phyloP scores from a whole-genome alignment of 352 stramenopile species.

The Pythium guiyangense region DNA sequence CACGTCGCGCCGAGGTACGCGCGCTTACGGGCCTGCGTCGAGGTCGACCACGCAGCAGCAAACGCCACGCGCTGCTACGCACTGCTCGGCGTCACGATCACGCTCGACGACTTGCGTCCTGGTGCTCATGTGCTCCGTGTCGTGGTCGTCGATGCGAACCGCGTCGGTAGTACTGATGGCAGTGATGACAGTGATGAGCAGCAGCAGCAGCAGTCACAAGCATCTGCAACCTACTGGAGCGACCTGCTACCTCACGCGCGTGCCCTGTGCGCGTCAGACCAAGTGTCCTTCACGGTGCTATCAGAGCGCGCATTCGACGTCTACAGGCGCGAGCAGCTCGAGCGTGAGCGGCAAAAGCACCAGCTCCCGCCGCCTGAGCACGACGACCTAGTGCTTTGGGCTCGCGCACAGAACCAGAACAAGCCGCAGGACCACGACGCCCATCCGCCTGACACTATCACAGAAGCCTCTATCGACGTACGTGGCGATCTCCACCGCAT shows the following conservation, averaged over 20 bases:
- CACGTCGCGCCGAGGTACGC: background rate
- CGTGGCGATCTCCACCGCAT: background rate
- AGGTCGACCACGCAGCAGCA: background rate
- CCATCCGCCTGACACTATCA: too few relatives aligned
- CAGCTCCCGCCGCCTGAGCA: background rate
- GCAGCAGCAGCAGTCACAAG: too few relatives aligned
- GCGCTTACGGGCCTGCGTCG: conserved; percentile 1
- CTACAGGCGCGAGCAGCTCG: background rate
- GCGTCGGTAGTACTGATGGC: too few relatives aligned
- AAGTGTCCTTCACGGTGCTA: conserved; percentile 1
- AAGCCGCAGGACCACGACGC: too few relatives aligned
- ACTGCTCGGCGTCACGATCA: background rate
- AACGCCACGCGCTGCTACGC: conserved; percentile 1
- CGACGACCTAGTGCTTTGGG: conserved; percentile 5
- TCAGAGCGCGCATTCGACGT: background rate
- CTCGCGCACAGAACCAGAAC: too few relatives aligned
- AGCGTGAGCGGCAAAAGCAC: background rate
- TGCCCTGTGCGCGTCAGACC: background rate
- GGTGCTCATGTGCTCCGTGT: conserved; percentile 2
- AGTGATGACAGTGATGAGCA: background rate
- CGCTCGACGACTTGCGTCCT: background rate
- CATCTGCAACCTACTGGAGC: background rate
- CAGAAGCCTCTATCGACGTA: too few relatives aligned
- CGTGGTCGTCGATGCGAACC: conserved; percentile 3
- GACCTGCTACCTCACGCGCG: background rate